Evolutionary conservation across 352 stramenopile genomes (phyloP), one percentile per base, ranked within the genome.

Genomic region (Phytopythium cucurbitacearum): DNA sequence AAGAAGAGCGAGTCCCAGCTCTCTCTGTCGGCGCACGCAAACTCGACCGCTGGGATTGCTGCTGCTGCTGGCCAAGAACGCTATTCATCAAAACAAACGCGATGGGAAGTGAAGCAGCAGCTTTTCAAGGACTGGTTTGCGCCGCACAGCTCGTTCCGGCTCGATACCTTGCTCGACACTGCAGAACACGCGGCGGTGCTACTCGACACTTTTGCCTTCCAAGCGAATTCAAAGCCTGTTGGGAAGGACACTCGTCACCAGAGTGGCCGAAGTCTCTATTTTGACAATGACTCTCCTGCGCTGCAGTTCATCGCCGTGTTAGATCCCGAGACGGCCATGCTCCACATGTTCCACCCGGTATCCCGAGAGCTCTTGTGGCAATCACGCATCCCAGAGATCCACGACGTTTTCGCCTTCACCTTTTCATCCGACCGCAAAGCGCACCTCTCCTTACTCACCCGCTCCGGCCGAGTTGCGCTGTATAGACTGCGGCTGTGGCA

Each of bases 401-500:
- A n/a, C 37, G 36, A 47, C 43, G 36, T 67, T 32, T 51, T 54
- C 7, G 57, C 68, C 13, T 51, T 67, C 41, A 59, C 56, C 21
- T 51, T 73, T 42, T 32, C 57, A 2, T 73, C 65, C 0, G 60
- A 73, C 9, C 54, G 57, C 13, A 62, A 46, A 48, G 35, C 54
- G 6, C 51, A 73, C 41, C 39, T 73, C 4, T 54, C 57, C 11
- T 7, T 69, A 9, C 44, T 69, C 9, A 64, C 57, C 12, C 60
- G 41, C 9, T 59, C 65, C 6, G 60, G 64, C 3, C 47, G 60
- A 15, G 36, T 73, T 7, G 46, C 38, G 3, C 46, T 69, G 7
- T 73, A 69, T 47, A 73, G 61, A 12, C 16, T 69, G 32, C 55
- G 65, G n/a, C 54, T 73, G 35, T 73, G 65, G 57, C 54, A 67